These are phyloP conservation scores for Condylostoma magnum DNA, from an alignment of 169 alveolate genomes.

Conservation along the genomic window DNA sequence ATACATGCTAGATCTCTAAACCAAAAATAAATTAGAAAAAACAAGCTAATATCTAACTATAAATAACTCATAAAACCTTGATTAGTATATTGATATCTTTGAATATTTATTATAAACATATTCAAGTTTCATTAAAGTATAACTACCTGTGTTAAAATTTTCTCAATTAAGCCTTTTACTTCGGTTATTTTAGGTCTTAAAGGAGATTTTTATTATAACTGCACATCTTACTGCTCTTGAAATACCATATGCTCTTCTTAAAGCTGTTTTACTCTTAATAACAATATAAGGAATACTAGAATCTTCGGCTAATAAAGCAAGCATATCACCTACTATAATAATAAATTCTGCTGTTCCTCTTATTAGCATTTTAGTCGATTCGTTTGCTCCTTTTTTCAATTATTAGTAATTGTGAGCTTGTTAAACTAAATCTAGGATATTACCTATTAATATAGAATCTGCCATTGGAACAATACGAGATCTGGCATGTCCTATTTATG, in stretches of 20 bases:
- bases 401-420: conserved; percentile 94
- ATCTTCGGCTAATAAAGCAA: conserved; percentile 98
- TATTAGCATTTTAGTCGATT: conserved; percentile 96
- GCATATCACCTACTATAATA: conserved; percentile 98
- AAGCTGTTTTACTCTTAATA: conserved; percentile 94
- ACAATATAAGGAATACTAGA: conserved; percentile 98
- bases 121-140: too few relatives aligned
- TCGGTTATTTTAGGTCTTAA: conserved; percentile 19
- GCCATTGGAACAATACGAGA: conserved; percentile 50
- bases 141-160: too few relatives aligned
- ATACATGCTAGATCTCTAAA: too few relatives aligned
- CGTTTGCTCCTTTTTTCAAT: conserved; percentile 94
- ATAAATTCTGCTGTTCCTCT: conserved; percentile 98
- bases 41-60: too few relatives aligned
- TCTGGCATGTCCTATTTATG: conserved; percentile 9
- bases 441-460: conserved; percentile 35
- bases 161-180: conserved; percentile 26
- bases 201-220: conserved; percentile 68
- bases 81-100: too few relatives aligned
- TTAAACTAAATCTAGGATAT: conserved; percentile 87
- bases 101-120: too few relatives aligned
- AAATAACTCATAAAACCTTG: too few relatives aligned
- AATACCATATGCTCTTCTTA: conserved; percentile 99
- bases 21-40: too few relatives aligned
- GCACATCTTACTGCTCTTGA: conserved; percentile 98